Base-by-base conservation (phyloP, 768 basidiomycete genomes). In the Russula foetens region DNA sequence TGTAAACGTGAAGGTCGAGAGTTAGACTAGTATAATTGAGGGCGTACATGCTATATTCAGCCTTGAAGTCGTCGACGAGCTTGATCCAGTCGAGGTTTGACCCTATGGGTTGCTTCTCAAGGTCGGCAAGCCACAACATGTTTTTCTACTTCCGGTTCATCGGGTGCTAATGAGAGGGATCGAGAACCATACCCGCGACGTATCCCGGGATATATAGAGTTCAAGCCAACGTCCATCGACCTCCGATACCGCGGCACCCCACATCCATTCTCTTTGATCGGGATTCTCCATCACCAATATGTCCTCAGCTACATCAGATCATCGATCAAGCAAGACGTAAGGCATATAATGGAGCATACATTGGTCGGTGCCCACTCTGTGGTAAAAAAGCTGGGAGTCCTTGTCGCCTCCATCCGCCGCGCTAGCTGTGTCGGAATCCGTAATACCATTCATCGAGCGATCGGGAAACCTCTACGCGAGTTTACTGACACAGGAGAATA, bases 301-400 rank as follows among this genome's bases (percentile, higher is more conserved):
- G 63, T 92, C 89, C 48, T 85, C 81, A 21, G 83, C 88, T 88
- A 59, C 52, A 48, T 53, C 21, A 41, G 14, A 46, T 28, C 7
- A 54, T 47, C 39, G 33, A 19, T 56, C 28, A 43, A 31, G 29
- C 21, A 26, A 44, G 28, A 31, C 46, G 15, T 33, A 23, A 11
- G 15, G 8, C 7, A 57, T n/a, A 38, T 21, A 58, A 53, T 35
- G 39, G 31, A 58, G 70, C 76, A 59, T 73, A 84, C 86, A 77
- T 71, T 92, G 90, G 9, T 77, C 67, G 9, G 90, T 90, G 49
- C 86, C 85, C 49, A 92, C 65, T 44, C 75, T 76, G 68, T 92
- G 91, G 71, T 90, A 92, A 69, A 82, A 89, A 23, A 93, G 69
- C 83, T 81, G 84, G 0, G 88, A 86, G 65, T 90, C 78, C 64